phyloP scores from a whole-genome alignment of 768 basidiomycete species.

The Ephemerocybe angulata region DNA sequence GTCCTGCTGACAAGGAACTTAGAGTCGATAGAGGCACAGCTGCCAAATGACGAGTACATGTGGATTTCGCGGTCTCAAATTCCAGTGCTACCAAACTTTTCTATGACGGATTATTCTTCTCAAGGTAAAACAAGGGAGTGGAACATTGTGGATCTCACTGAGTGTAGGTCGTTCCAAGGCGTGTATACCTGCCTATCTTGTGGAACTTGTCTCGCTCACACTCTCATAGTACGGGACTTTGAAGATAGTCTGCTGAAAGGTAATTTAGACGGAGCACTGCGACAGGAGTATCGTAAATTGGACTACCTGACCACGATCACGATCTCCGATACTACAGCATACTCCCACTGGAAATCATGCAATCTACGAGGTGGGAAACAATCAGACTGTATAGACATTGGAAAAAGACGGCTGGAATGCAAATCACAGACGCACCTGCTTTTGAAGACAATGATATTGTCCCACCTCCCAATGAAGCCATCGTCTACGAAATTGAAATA shows the following conservation, averaged over 20 bases:
- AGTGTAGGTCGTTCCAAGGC: background rate
- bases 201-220: background rate
- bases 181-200: background rate
- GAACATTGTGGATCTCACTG: background rate
- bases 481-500: no score
- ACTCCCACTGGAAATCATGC: background rate
- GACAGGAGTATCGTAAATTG: background rate
- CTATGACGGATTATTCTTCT: slow-evolving; percentile 30
- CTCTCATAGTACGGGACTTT: background rate
- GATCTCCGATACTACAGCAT: background rate
- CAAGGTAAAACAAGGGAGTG: slow-evolving; percentile 24
- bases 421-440: no score
- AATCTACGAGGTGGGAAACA: background rate
- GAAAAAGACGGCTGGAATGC: background rate
- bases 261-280: background rate
- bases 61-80: background rate
- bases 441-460: no score
- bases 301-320: background rate
- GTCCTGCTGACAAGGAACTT: background rate
- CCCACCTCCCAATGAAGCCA: no score
- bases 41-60: background rate
- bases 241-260: background rate
- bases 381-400: background rate
- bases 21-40: background rate
- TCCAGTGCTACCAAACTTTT: slow-evolving; percentile 24